Evolutionary conservation across 768 basidiomycete species (phyloP), one percentile per base, ranked within the genome.

Genomic region (Suillus variegatus): DNA sequence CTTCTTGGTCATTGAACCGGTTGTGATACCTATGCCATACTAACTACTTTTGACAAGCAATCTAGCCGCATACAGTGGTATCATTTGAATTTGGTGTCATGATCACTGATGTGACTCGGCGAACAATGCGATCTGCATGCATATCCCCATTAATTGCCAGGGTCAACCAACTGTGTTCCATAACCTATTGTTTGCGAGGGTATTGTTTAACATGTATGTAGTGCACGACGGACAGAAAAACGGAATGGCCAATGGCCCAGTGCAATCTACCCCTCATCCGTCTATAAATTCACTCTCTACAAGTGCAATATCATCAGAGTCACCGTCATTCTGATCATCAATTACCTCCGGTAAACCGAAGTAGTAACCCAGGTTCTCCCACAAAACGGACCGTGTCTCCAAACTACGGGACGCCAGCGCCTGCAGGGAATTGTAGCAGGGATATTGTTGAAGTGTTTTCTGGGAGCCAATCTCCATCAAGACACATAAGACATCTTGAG

Each of bases 401-500:
- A 20, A 8, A 28, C 58, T 25, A 18, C 58, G 58, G 25, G 41
- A 60, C 18, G 41, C 58, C 28, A 60, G 28, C 18, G 4, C 12
- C 18, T 60, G 58, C 18, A 60, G 28, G 41, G 40, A 18, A 20
- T 43, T 41, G 28, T 60, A 28, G 16, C 58, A 60, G 14, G 58
- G 36, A 60, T 43, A 28, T 2, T 60, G 58, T 20, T 40, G 9
- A 20, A 40, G 41, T 3, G 41, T 3, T 41, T 7, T 12, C 28
- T 28, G 25, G 1, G 28, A 28, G 40, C 10, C 25, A 60, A 60
- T 60, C 7, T 60, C 40, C 25, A 43, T 60, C 28, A 60, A 18
- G 41, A 60, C 40, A 20, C 25, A 41, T 60, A 60, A 25, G 6
- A 43, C 28, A 43, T 60, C 58, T 60, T 43, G 58, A 60, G 58